These are phyloP conservation scores for Schwanniomyces occidentalis DNA, from an alignment of 805 yeast genomes.

Conservation along the genomic window DNA sequence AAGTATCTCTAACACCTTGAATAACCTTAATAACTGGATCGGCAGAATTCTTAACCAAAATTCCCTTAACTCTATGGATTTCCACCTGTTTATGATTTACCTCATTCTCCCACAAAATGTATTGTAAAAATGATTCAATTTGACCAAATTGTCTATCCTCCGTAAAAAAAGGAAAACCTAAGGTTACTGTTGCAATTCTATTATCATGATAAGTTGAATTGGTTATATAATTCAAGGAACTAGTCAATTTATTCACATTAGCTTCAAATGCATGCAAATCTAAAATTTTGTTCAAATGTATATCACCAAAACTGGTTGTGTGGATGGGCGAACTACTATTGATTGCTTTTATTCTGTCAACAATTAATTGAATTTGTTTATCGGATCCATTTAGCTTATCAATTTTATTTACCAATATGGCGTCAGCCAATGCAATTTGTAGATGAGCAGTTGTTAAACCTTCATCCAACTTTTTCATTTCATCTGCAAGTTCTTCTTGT, in stretches of 20 bases:
- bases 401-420: conserved; percentile 72
- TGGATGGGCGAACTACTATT: conserved; percentile 70
- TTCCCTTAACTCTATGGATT: conserved; percentile 81
- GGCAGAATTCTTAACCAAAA: conserved; percentile 45
- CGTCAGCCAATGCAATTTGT: conserved; percentile 90
- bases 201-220: conserved; percentile 35
- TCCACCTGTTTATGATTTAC: conserved; percentile 52
- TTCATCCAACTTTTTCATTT: conserved; percentile 30
- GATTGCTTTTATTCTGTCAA: conserved; percentile 47
- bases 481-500: conserved; percentile 30
- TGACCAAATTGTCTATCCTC: conserved; percentile 35
- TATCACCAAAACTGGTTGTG: conserved; percentile 72
- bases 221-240: conserved; percentile 14
- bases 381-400: conserved; percentile 46
- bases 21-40: conserved; percentile 52
- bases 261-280: conserved; percentile 78
- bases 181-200: conserved; percentile 35
- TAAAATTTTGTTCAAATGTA: conserved; percentile 63
- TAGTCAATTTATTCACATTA: conserved; percentile 17
- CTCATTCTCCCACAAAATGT: conserved; percentile 69
- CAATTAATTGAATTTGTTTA: conserved; percentile 27
- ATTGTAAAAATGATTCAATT: conserved; percentile 67
- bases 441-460: conserved; percentile 80
- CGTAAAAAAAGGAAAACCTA: conserved; percentile 47
- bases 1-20: conserved; percentile 93